Conservation (phyloP, 2,329 filamentous ascomycete genomes). For the Phaeosphaeria sp. region DNA sequence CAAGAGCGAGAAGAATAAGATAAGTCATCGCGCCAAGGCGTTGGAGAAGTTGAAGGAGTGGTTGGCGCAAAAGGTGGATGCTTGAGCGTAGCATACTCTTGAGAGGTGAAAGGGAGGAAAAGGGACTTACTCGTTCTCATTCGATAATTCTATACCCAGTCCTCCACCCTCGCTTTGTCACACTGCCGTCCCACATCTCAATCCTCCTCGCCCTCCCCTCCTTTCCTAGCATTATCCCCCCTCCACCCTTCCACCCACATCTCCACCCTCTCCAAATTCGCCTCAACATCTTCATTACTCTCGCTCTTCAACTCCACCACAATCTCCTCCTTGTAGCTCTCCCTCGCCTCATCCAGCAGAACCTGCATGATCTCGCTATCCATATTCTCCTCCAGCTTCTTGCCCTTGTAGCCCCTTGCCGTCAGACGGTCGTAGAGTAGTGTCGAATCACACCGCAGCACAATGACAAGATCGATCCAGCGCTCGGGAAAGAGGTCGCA, state of each 20-base stretch:
- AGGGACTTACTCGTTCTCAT: not conserved
- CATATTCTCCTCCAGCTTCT: conserved; percentile 93
- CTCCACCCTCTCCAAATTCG: conserved; percentile 83
- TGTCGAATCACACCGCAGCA: conserved; percentile 80
- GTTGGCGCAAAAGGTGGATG: conserved; percentile 62
- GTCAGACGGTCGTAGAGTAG: conserved; percentile 84
- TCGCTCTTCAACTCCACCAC: conserved; percentile 90
- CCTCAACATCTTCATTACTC: conserved; percentile 84
- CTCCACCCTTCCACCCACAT: conserved; percentile 85
- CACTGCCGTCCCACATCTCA: too few species aligned
- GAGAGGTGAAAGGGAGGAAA: too few species aligned
- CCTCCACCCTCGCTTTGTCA: too few species aligned
- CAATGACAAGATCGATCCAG: conserved; percentile 95
- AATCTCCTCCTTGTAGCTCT: conserved; percentile 84
- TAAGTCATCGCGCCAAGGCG: conserved; percentile 91
- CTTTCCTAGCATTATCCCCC: conserved; percentile 61
- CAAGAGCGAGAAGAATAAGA: conserved; percentile 82
- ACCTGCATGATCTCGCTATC: conserved; percentile 99
- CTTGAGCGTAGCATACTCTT: not conserved
- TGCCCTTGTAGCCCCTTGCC: conserved; percentile 78
- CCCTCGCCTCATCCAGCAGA: conserved; percentile 84
- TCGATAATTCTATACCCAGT: too few species aligned
- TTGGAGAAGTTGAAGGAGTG: conserved; percentile 84
- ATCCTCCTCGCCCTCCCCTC: conserved; percentile 14
- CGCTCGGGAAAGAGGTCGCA: conserved; percentile 93